Evolutionary conservation across 371 early-diverging fungal genomes (phyloP).

Genomic region (Apophysomyces elegans): DNA sequence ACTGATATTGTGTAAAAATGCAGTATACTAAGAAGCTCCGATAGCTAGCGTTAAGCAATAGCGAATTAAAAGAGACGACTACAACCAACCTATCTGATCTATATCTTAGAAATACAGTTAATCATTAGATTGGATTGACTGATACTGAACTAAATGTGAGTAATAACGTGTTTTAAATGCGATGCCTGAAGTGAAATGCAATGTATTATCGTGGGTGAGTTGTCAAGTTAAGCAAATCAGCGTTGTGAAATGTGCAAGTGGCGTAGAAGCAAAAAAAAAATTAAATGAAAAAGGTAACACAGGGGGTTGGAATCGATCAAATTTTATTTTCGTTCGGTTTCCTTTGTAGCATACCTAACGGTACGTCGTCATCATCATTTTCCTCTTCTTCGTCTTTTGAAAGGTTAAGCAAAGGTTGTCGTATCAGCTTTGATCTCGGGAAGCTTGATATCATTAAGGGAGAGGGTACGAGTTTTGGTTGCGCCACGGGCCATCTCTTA

Average conservation of each 20-base stretch:
- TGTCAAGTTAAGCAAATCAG: conserved; percentile 16
- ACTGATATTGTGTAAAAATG: too few species aligned
- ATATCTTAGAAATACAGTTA: conserved; percentile 28
- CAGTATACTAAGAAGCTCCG: too few species aligned
- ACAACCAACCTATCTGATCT: too few species aligned
- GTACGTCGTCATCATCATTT: neutral
- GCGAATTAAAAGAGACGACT: too few species aligned
- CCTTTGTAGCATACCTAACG: neutral
- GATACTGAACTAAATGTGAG: too few species aligned
- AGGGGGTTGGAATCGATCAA: neutral
- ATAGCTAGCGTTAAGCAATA: too few species aligned
- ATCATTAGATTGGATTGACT: neutral
- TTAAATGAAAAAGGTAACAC: conserved; percentile 4
- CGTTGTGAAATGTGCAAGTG: conserved; percentile 14
- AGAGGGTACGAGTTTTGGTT: neutral
- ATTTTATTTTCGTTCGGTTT: neutral
- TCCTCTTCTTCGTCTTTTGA: neutral
- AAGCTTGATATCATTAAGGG: neutral
- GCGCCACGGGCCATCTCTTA: conserved; percentile 1
- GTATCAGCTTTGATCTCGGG: neutral
- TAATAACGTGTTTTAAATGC: too few species aligned
- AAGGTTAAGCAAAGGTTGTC: neutral
- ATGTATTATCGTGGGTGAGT: too few species aligned
- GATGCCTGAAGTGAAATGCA: too few species aligned
- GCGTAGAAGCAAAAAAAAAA: conserved; percentile 7